Evolutionary conservation across 352 stramenopile species (phyloP).

Genomic region (Hyaloperonospora brassicae): DNA sequence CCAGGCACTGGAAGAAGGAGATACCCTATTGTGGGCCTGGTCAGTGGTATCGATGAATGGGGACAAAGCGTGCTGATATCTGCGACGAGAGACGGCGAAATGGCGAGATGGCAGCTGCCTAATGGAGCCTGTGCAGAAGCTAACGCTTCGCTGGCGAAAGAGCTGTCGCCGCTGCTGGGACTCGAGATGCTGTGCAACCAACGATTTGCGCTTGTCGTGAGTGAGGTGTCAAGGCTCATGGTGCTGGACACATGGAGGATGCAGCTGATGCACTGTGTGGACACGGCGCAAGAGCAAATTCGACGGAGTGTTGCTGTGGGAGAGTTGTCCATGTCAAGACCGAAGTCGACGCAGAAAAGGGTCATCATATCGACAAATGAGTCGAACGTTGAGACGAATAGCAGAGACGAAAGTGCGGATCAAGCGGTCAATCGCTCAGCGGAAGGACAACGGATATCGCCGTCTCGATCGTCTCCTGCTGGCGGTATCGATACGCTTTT

Average conservation of each 20-base stretch:
- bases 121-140: slow-evolving; percentile 55
- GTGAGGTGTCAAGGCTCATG: slow-evolving; percentile 65
- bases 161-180: slow-evolving; percentile 54
- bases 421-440: too few species aligned
- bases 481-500: too few species aligned
- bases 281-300: slow-evolving; percentile 76
- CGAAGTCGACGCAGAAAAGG: too few species aligned
- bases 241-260: slow-evolving; percentile 75
- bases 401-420: too few species aligned
- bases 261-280: slow-evolving; percentile 55
- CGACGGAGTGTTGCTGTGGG: slow-evolving; percentile 56
- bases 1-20: slow-evolving; percentile 12
- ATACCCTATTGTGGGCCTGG: slow-evolving; percentile 43
- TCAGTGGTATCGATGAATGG: slow-evolving; percentile 71
- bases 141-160: slow-evolving; percentile 40
- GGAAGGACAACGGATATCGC: too few species aligned
- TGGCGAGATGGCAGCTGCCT: slow-evolving; percentile 60
- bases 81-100: slow-evolving; percentile 39
- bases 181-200: slow-evolving; percentile 71
- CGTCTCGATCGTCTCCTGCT: too few species aligned
- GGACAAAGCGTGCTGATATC: slow-evolving; percentile 66
- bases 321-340: too few species aligned
- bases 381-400: too few species aligned
- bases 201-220: slow-evolving; percentile 61
- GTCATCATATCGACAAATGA: too few species aligned